Evolutionary conservation across 1,284 basidiomycete species (phyloP).

Genomic region (Puccinia coronata): DNA sequence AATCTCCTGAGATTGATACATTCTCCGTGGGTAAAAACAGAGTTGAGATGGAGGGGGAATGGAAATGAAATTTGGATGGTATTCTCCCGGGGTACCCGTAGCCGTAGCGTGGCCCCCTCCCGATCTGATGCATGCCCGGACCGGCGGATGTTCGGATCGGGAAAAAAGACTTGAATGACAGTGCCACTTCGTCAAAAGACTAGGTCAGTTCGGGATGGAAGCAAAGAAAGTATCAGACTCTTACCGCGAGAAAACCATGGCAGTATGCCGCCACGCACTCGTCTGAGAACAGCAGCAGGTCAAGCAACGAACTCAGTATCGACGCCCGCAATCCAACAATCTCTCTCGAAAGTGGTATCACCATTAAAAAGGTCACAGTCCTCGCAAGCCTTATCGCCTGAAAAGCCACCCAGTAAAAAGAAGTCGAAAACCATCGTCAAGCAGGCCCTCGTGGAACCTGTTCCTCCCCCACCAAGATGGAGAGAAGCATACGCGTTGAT

Average conservation of each 20-base stretch:
- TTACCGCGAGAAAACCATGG: neutral
- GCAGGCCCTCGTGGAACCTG: conserved; percentile 18
- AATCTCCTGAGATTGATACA: too few species aligned
- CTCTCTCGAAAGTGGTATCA: neutral
- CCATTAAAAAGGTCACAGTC: neutral
- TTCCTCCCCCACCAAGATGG: conserved; percentile 33
- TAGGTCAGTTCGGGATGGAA: too few species aligned
- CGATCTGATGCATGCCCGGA: too few species aligned
- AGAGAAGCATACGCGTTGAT: conserved; percentile 43
- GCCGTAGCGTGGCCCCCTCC: too few species aligned
- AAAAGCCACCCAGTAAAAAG: conserved; percentile 8
- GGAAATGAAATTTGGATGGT: too few species aligned
- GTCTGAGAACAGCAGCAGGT: neutral
- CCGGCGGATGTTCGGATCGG: too few species aligned
- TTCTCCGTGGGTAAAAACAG: too few species aligned
- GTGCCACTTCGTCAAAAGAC: too few species aligned
- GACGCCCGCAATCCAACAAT: neutral
- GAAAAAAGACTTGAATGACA: too few species aligned
- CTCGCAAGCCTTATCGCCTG: neutral
- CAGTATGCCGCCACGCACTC: conserved; percentile 21
- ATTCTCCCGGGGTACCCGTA: too few species aligned
- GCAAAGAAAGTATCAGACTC: too few species aligned
- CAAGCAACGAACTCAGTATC: neutral
- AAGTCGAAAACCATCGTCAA: conserved; percentile 25
- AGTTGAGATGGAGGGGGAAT: too few species aligned